Base-by-base conservation (phyloP, 1,284 basidiomycete species). In the Cryptococcus depauperatus region DNA sequence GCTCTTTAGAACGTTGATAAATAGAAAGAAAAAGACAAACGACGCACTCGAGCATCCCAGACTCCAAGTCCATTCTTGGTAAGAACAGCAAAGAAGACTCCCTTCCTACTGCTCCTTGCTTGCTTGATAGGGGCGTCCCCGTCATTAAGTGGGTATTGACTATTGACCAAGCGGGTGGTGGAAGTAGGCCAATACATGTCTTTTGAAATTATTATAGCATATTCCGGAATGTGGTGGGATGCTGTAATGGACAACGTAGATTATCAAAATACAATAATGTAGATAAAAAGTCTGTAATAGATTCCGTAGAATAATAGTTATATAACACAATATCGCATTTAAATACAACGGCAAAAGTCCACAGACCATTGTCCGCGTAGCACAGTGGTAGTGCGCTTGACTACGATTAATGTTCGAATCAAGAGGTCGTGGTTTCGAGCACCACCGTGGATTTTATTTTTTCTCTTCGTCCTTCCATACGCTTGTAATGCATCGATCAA, bases 41-140 rank as follows among this genome's bases (percentile, higher is more conserved):
- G n/a, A n/a, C n/a, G 59, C 68, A 91, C 88, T 66, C 87, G 76
- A 49, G 86, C 82, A 66, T 83, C 79, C 88, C 88, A 92, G 30
- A 90, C 75, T 2, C 82, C 75, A 27, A 92, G 66, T 4, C 79
- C 77, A 57, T 75, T 78, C 54, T 74, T 76, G 5, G 85, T 82
- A 38, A 90, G 71, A 7, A 80, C 76, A 55, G 82, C 85, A 64
- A 91, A 90, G 39, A 90, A 75, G 35, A 82, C 81, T 64, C 80
- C 88, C 52, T 81, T 77, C 26, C 82, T 79, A 59, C 81, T 87
- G 4, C 81, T 73, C 22, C 74, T 72, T 45, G 88, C 65, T 16
- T 73, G 74, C 37, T 86, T 66, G 35, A 85, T 73, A 14, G 75
- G 71, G 55, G 83, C 5, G 7, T 33, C 13, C n/a, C 29, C 81